A percentile compares a stretch with the other conserved stretches of the same genome.
Evolutionary conservation across 1,284 basidiomycete genomes (phyloP).

Genomic region (Trichosporon coremiiforme): DNA sequence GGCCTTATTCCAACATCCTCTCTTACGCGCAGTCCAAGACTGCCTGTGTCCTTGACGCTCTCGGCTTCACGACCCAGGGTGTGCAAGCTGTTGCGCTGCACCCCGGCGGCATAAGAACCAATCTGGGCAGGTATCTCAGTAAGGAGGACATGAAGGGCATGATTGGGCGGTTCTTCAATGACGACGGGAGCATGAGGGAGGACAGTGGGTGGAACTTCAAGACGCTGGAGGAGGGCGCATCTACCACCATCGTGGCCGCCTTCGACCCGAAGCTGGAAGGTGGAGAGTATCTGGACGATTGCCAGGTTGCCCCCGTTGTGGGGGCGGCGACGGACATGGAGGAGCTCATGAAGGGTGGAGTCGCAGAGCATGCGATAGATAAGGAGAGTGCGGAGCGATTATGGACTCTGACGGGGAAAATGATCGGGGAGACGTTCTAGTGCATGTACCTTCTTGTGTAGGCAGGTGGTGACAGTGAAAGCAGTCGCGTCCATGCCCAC

Average conservation of each 20-base stretch:
- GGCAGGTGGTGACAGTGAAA: neutral
- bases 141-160: constrained; percentile 18
- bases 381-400: constrained; percentile 9
- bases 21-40: constrained; percentile 36
- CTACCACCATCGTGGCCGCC: constrained; percentile 26
- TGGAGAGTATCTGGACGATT: constrained; percentile 25
- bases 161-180: constrained; percentile 3
- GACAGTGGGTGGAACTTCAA: neutral
- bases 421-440: constrained; percentile 15
- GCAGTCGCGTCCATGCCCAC: neutral
- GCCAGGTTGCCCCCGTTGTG: constrained; percentile 15
- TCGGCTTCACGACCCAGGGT: constrained; percentile 26
- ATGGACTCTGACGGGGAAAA: constrained; percentile 22
- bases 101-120: constrained; percentile 26
- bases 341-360: neutral
- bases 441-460: too few species aligned
- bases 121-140: constrained; percentile 20
- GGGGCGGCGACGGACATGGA: neutral
- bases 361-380: constrained; percentile 19
- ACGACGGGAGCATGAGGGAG: constrained; percentile 14
- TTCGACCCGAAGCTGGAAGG: constrained; percentile 22
- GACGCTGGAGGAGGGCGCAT: constrained; percentile 22
- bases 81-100: constrained; percentile 28
- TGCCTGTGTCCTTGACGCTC: constrained; percentile 26
- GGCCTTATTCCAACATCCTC: neutral